Conservation (phyloP, 495 filamentous ascomycete species). For the Penicillium longicatenatum region DNA sequence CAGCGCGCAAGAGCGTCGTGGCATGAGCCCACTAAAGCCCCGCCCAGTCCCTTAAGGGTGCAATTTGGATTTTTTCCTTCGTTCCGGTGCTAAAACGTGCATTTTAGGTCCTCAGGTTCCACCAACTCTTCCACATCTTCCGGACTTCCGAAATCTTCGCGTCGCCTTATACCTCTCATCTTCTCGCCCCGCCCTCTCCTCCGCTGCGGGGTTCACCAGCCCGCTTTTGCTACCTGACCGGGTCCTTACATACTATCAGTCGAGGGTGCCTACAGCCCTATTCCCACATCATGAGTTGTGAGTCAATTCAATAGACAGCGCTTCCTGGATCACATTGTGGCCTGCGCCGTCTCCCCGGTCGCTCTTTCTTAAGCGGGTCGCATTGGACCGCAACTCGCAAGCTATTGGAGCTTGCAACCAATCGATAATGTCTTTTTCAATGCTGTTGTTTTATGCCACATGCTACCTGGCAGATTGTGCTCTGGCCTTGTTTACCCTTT, state of each 20-base stretch:
- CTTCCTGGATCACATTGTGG: neutral
- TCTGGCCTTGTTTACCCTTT: constrained; percentile 8
- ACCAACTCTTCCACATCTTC: neutral
- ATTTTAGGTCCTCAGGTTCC: neutral
- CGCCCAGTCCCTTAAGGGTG: constrained; percentile 14
- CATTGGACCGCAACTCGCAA: neutral
- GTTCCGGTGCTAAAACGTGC: neutral
- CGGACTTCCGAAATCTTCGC: neutral
- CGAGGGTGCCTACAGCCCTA: constrained; percentile 22
- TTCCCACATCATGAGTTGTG: constrained; percentile 35
- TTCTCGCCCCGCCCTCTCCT: constrained; percentile 7
- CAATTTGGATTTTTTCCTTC: constrained; percentile 13
- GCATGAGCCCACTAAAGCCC: constrained; percentile 9
- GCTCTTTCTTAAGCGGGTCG: neutral
- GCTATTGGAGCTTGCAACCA: neutral
- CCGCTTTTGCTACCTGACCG: constrained; percentile 23
- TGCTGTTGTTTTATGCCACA: neutral
- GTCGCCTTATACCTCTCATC: neutral
- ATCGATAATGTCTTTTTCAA: neutral
- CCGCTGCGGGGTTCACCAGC: constrained; percentile 23
- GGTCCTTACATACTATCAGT: constrained; percentile 12
- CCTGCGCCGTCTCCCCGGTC: neutral
- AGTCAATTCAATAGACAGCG: constrained; percentile 22
- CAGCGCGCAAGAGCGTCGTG: constrained; percentile 4
- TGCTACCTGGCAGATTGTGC: neutral